Evolutionary conservation across 2,329 filamentous ascomycete genomes (phyloP), one percentile per base, ranked within the genome.

Genomic region (Alternaria ethzedia): DNA sequence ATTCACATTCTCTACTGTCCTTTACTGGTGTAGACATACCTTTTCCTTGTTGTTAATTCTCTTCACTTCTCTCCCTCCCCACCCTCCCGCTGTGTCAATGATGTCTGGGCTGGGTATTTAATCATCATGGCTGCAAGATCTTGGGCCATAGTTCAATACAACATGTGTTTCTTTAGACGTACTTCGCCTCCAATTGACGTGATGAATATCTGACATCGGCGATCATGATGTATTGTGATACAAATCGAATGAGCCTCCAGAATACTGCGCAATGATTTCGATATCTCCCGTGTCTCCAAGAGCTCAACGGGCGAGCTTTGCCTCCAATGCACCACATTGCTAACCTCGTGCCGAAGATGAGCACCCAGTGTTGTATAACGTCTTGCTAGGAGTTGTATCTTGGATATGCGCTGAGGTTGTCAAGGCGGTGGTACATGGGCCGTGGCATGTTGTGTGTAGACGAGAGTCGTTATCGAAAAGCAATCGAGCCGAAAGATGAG

Each of bases 1-100:
- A 25, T 5, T 41, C 47, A 26, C 15, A 30, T 55, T 59, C 57
- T 59, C 49, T n/a, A 59, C 50, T 54, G n/a, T 49, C 50, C 57
- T 59, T 54, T 11, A 47, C 12, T 13, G 30, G 20, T 28, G 23
- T 55, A 21, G 25, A 59, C 36, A 54, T 44, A 21, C 17, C 25
- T 44, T 52, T 8, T 54, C 20, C 26, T 21, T 20, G 2, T 43
- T 30, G 26, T 32, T 32, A 46, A 13, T n/a, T 10, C 6, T 28
- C 12, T 57, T 47, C 30, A n/a, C 32, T 52, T 44, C 32, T 44
- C 6, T 32, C 21, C 49, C 56, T 32, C 28, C 2, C 17, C 30
- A 9, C 45, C 43, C 28, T 15, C 36, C 28, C 43, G 20, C 17
- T 25, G 20, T 25, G 49, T 41, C 49, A 52, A 41, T 23, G 20